Percentiles rank a stretch among this genome's conserved stretches.
These are phyloP conservation scores for Celoporthe dispersa DNA, from an alignment of 2,329 filamentous ascomycete genomes.

Conservation along the genomic window DNA sequence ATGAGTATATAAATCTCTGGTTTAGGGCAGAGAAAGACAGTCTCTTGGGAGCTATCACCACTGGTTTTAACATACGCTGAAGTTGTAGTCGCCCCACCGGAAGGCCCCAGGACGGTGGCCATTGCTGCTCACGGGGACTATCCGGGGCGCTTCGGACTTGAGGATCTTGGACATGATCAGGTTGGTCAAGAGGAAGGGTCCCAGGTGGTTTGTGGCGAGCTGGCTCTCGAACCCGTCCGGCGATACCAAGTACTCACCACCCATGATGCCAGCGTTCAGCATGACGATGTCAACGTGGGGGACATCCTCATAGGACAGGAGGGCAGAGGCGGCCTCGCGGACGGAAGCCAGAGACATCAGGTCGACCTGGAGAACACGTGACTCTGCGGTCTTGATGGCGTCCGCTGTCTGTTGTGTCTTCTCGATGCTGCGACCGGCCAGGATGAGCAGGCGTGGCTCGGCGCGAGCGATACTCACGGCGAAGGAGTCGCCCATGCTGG, in stretches of 20 bases:
- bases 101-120: slow-evolving; percentile 14
- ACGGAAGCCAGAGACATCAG: slow-evolving; percentile 10
- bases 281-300: slow-evolving; percentile 8
- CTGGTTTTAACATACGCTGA: neutral
- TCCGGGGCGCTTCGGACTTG: neutral
- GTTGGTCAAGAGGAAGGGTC: neutral
- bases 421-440: neutral
- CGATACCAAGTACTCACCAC: neutral
- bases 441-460: slow-evolving; percentile 7
- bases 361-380: slow-evolving; percentile 2
- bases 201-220: slow-evolving; percentile 8
- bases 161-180: slow-evolving; percentile 11
- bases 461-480: neutral
- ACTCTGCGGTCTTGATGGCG: slow-evolving; percentile 3
- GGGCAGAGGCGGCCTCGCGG: neutral
- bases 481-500: slow-evolving; percentile 4
- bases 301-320: neutral
- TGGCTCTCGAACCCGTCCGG: slow-evolving; percentile 9
- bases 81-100: slow-evolving; percentile 22
- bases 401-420: slow-evolving; percentile 5
- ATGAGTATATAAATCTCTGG: too few species aligned
- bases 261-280: slow-evolving; percentile 9
- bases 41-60: too few species aligned
- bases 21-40: neutral
- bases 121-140: slow-evolving; percentile 8